These are phyloP conservation scores for Puccinia polysora DNA, from an alignment of 1,284 basidiomycete species.

Conservation along the genomic window DNA sequence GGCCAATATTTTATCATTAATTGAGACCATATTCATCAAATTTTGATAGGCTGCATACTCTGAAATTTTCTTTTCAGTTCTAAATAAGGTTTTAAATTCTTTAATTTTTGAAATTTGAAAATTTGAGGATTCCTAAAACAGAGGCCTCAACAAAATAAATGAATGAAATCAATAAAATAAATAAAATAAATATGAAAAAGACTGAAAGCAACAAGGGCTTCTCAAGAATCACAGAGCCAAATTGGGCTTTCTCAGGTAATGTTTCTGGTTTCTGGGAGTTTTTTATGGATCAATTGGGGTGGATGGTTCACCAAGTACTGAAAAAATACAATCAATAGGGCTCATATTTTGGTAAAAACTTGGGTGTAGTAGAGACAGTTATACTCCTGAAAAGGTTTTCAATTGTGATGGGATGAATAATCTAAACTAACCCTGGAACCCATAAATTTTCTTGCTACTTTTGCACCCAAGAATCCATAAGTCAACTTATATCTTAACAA, in stretches of 20 bases:
- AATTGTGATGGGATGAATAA: too few species aligned
- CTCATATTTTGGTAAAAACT: too few species aligned
- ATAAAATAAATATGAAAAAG: neutral
- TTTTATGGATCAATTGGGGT: neutral
- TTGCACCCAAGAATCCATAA: too few species aligned
- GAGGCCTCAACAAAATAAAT: neutral
- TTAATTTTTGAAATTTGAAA: neutral
- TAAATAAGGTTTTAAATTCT: neutral
- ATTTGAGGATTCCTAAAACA: neutral
- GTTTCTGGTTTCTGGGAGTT: neutral
- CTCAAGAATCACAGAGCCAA: slow-evolving; percentile 32
- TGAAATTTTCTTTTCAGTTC: slow-evolving; percentile 12
- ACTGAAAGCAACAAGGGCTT: slow-evolving; percentile 24
- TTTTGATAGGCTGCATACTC: slow-evolving; percentile 37
- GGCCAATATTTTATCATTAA: slow-evolving; percentile 15
- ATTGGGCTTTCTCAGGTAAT: slow-evolving; percentile 8
- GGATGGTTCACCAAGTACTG: neutral
- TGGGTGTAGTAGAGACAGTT: too few species aligned
- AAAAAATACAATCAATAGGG: slow-evolving; percentile 24
- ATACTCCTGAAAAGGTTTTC: too few species aligned
- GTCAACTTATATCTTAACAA: too few species aligned
- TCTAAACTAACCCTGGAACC: too few species aligned
- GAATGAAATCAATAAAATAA: too few species aligned
- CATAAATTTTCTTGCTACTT: too few species aligned
- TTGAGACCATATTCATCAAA: slow-evolving; percentile 32